Evolutionary conservation across 306 rosid species (phyloP), one percentile per base, ranked within the genome.

Genomic region (Casuarina cunninghamiana): DNA sequence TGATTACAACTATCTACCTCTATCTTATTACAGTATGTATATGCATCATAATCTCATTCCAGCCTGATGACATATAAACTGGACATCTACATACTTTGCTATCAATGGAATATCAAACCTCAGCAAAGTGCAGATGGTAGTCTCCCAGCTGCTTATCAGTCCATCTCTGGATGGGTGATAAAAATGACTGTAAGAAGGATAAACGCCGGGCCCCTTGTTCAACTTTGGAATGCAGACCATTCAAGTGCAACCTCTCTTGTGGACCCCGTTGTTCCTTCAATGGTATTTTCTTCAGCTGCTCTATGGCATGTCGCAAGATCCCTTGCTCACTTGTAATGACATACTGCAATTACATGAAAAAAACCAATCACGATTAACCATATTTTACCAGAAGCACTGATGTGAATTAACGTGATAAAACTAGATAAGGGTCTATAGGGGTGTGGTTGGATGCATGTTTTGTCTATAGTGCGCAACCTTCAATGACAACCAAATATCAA

Each of bases 241-340:
- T 92, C 82, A 92, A 86, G 75, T 92, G 97, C 79, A 83, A 76
- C 85, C 97, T 91, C 90, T 95, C 98, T 71, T 92, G 98, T 76
- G 89, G 92, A 46, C 98, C 98, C 16, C 97, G 84, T 80, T 95
- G 97, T 84, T 95, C 98, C 97, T 91, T 91, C 74, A 92, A 69
- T 50, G 98, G 97, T 89, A 93, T 89, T 91, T 84, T 95, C 79
- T 91, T 92, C 84, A 95, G 85, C 82, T 95, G 97, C 80, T 89
- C 98, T 77, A 92, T 86, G 71, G 98, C 96, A 87, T 91, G 95
- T 72, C 86, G 84, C 73, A 95, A 83, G 86, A 92, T 69, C 79
- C 96, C 91, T 75, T 86, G 93, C 83, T 95, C 97, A 45, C 86
- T 89, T 62, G 98, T 95, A 79, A 93, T 90, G 83, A 91, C 97